Conservation (phyloP, 1,139 yeast species). For the Chernovozyma sophiae-reginae region DNA sequence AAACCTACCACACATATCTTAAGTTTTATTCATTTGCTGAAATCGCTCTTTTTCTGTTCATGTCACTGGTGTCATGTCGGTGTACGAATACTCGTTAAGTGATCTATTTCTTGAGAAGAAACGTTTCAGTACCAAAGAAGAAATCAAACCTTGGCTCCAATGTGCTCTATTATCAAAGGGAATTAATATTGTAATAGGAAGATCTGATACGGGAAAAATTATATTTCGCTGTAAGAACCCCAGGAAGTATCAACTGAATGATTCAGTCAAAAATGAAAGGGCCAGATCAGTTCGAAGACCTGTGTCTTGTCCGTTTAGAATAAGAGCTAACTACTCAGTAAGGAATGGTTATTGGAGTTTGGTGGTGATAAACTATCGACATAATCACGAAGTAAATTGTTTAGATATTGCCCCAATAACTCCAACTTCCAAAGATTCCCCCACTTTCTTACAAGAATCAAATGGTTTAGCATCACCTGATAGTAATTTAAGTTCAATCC, state of each 20-base stretch:
- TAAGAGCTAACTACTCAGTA: constrained; percentile 62
- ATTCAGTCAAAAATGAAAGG: constrained; percentile 18
- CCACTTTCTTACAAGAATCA: background rate
- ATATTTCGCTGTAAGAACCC: constrained; percentile 59
- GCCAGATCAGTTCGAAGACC: constrained; percentile 45
- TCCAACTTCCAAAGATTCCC: constrained; percentile 6
- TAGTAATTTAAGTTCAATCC: background rate
- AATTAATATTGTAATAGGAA: constrained; percentile 60
- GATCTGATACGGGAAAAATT: constrained; percentile 65
- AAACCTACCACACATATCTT: too few species aligned
- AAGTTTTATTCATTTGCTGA: too few species aligned
- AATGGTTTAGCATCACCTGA: constrained; percentile 3
- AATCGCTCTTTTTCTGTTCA: too few species aligned
- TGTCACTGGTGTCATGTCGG: too few species aligned
- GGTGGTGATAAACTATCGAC: constrained; percentile 55
- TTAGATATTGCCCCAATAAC: constrained; percentile 9
- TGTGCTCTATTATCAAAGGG: constrained; percentile 44
- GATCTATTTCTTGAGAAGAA: constrained; percentile 15
- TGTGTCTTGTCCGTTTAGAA: constrained; percentile 30
- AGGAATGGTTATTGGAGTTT: constrained; percentile 56
- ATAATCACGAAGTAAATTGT: constrained; percentile 29
- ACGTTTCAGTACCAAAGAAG: constrained; percentile 20
- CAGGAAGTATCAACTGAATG: constrained; percentile 10
- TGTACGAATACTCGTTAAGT: constrained; percentile 7
- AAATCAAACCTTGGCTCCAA: constrained; percentile 69